Base-by-base conservation (phyloP, 352 stramenopile species). In the Paralagenidium karlingii region DNA sequence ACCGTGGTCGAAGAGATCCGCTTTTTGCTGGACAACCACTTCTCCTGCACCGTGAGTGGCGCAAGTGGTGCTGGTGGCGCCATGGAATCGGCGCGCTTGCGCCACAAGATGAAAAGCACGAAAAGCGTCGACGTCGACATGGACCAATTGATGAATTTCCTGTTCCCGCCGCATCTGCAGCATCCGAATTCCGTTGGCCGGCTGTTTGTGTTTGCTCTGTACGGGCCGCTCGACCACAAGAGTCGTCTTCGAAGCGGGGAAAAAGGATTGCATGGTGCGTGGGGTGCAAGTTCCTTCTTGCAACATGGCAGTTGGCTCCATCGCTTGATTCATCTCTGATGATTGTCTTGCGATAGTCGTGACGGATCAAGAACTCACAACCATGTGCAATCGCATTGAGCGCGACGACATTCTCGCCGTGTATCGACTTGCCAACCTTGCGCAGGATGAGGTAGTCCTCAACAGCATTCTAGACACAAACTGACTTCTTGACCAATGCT, bases 141-240 rank as follows among this genome's bases (percentile, higher is more conserved):
- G 12, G 51, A 68, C 10, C 62, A 81, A 38, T 45, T 92, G 11
- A 54, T 86, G 26, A 51, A 53, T 12, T 93, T 90, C 42, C 47
- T 89, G 27, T 93, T 93, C 49, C 79, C 79, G 3, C 28, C 57
- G 22, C 57, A 82, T 45, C 34, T 90, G 24, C 67, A 86, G 31
- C 79, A 93, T 45, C 60, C 79, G 7, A 76, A 82, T 29, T 88
- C 76, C 9, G 75, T 67, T 0, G 79, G 79, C 12, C 51, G 79
- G 6, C 47, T 93, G 7, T 84, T 87, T 40, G 79, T 85, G 9
- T 89, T 90, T 45, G 71, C 54, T 2, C 49, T 88, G 8, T 93
- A 93, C 40, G 79, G 76, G 6, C 79, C 79, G 6, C 56, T 90
- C 24, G 69, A 86, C 45, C 39, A 29, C 16, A 55, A 76, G 18